Conservation (phyloP, 2,329 filamentous ascomycete genomes). For the Stagonosporopsis chrysanthemi region DNA sequence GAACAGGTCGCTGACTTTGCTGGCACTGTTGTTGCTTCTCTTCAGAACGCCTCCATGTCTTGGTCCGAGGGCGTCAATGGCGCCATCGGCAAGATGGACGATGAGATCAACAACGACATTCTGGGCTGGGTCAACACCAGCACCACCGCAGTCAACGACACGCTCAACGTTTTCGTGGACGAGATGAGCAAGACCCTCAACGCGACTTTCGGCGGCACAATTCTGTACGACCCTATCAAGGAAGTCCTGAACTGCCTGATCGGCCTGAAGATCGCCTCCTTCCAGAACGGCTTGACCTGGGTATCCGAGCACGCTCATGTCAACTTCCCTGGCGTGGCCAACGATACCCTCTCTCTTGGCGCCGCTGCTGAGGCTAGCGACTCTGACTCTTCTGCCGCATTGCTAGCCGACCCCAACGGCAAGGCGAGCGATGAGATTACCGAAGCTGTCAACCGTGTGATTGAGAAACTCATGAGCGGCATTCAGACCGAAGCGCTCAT, state of each 20-base stretch:
- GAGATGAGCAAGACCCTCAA: slow-evolving; percentile 78
- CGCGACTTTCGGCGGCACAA: slow-evolving; percentile 79
- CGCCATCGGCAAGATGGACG: slow-evolving; percentile 69
- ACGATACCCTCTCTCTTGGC: slow-evolving; percentile 84
- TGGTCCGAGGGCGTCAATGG: slow-evolving; percentile 82
- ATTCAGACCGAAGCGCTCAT: slow-evolving; percentile 83
- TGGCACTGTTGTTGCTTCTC: slow-evolving; percentile 74
- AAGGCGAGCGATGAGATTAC: slow-evolving; percentile 83
- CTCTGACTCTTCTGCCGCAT: slow-evolving; percentile 66
- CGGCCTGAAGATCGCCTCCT: slow-evolving; percentile 80
- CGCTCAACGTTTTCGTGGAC: slow-evolving; percentile 81
- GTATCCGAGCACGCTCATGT: slow-evolving; percentile 86
- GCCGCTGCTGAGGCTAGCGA: slow-evolving; percentile 65
- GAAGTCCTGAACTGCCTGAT: slow-evolving; percentile 88
- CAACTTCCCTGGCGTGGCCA: slow-evolving; percentile 76
- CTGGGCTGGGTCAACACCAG: slow-evolving; percentile 87
- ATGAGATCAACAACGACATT: slow-evolving; percentile 82
- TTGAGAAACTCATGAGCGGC: slow-evolving; percentile 69
- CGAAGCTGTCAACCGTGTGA: slow-evolving; percentile 74
- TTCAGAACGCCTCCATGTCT: slow-evolving; percentile 74
- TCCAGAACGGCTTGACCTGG: slow-evolving; percentile 93
- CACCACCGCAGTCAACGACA: slow-evolving; percentile 82
- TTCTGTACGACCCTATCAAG: slow-evolving; percentile 78
- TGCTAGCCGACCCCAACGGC: slow-evolving; percentile 78
- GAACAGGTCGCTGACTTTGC: slow-evolving; percentile 80